phyloP scores from a whole-genome alignment of 2,329 filamentous ascomycete genomes.

The Cladophialophora psammophila region DNA sequence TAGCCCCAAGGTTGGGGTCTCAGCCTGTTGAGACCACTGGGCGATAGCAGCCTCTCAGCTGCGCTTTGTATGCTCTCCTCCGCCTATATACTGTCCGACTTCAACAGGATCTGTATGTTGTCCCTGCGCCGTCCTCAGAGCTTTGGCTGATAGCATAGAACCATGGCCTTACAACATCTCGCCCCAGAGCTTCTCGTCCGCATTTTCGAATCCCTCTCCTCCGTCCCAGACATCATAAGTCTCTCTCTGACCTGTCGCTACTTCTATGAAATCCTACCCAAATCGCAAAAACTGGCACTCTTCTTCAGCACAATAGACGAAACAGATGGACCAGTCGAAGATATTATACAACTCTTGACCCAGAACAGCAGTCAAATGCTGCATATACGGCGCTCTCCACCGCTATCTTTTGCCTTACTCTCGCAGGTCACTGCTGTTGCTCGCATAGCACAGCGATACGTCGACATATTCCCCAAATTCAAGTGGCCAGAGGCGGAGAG shows the following conservation, averaged over 20 bases:
- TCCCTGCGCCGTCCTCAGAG: background rate
- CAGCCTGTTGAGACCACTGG: slow-evolving; percentile 50
- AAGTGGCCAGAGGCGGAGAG: slow-evolving; percentile 67
- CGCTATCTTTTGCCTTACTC: slow-evolving; percentile 63
- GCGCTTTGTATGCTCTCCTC: slow-evolving; percentile 9
- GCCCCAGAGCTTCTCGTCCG: slow-evolving; percentile 66
- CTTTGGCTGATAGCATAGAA: slow-evolving; percentile 10
- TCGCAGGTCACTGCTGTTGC: slow-evolving; percentile 63
- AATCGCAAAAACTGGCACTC: slow-evolving; percentile 62
- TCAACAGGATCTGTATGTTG: background rate
- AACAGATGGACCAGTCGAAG: slow-evolving; percentile 65
- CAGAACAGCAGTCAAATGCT: slow-evolving; percentile 67
- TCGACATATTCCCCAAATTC: slow-evolving; percentile 67
- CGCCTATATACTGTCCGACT: background rate
- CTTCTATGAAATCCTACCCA: slow-evolving; percentile 60
- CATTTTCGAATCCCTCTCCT: slow-evolving; percentile 61
- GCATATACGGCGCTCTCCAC: slow-evolving; percentile 60
- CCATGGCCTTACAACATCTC: slow-evolving; percentile 63
- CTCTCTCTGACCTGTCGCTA: slow-evolving; percentile 63
- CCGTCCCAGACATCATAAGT: slow-evolving; percentile 61
- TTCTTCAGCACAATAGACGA: slow-evolving; percentile 61
- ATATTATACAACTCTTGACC: slow-evolving; percentile 66
- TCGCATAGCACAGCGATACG: slow-evolving; percentile 64
- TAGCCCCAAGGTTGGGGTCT: slow-evolving; percentile 65
- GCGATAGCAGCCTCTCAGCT: slow-evolving; percentile 38